Evolutionary conservation across 805 yeast genomes (phyloP).

Genomic region (Naumovozyma dairenensis): DNA sequence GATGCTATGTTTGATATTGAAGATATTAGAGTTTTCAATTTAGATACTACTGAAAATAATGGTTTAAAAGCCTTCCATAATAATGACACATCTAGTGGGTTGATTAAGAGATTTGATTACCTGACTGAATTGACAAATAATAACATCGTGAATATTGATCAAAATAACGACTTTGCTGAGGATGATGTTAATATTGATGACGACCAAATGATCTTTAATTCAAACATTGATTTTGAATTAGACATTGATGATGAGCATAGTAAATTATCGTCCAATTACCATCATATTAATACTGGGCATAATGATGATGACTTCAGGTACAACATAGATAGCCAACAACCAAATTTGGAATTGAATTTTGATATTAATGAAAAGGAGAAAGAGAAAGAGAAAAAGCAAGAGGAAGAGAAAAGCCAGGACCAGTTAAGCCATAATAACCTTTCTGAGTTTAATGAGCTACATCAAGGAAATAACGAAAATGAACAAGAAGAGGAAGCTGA

Average conservation of each 20-base stretch:
- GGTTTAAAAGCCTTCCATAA: not conserved
- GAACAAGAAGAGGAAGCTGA: slow-evolving; percentile 4
- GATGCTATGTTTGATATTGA: slow-evolving; percentile 23
- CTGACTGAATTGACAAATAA: slow-evolving; percentile 19
- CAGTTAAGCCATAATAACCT: too few relatives aligned
- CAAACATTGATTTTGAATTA: not conserved
- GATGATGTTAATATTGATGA: slow-evolving; percentile 9
- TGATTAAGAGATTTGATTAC: slow-evolving; percentile 18
- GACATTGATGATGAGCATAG: slow-evolving; percentile 18
- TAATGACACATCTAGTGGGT: not conserved
- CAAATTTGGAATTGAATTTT: slow-evolving; percentile 10
- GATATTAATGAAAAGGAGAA: slow-evolving; percentile 3
- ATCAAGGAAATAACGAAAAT: slow-evolving; percentile 1
- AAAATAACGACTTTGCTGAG: not conserved
- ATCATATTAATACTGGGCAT: slow-evolving; percentile 4
- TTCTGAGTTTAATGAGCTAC: too few relatives aligned
- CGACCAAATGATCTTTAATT: slow-evolving; percentile 3
- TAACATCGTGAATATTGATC: slow-evolving; percentile 7
- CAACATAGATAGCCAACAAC: slow-evolving; percentile 7
- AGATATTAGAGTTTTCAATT: slow-evolving; percentile 6
- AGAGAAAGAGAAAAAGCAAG: too few relatives aligned
- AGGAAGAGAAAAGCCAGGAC: too few relatives aligned
- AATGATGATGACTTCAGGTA: slow-evolving; percentile 4
- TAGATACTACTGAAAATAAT: slow-evolving; percentile 4
- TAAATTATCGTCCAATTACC: too few relatives aligned